Conservation (phyloP, 2,329 filamentous ascomycete genomes). For the Colletotrichum destructivum region DNA sequence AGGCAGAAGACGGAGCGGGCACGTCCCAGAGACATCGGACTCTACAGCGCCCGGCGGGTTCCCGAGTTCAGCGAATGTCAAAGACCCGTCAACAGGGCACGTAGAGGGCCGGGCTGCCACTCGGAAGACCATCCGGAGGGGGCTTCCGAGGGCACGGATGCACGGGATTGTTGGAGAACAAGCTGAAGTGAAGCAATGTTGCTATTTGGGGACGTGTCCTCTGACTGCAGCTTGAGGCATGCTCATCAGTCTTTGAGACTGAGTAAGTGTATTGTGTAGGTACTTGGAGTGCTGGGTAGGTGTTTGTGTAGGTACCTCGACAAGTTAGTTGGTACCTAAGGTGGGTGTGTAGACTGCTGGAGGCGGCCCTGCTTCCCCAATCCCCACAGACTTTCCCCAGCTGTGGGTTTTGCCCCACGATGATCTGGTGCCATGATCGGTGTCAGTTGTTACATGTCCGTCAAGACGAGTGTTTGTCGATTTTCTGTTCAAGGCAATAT, state of each 20-base stretch:
- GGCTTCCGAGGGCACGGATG: conserved; percentile 9
- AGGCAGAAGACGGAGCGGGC: conserved; percentile 4
- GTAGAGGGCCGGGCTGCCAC: conserved; percentile 8
- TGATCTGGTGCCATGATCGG: conserved; percentile 5
- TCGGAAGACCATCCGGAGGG: conserved; percentile 16
- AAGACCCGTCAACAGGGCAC: conserved; percentile 33
- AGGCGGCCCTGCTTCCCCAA: neutral
- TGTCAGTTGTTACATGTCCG: neutral
- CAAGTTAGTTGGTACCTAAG: neutral
- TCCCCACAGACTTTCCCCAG: conserved; percentile 21
- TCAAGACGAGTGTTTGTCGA: neutral
- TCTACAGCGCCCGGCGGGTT: neutral
- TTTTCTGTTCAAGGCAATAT: neutral
- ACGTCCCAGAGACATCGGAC: conserved; percentile 17
- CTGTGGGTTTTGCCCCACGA: conserved; percentile 12
- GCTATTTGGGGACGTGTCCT: conserved; percentile 1
- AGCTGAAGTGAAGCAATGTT: neutral
- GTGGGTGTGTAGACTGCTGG: conserved; percentile 1
- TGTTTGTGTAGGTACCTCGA: too few species aligned
- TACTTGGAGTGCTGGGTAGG: too few species aligned
- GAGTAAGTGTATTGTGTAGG: too few species aligned
- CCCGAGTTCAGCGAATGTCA: conserved; percentile 26
- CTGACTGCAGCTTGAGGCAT: conserved; percentile 1
- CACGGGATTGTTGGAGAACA: conserved; percentile 1
- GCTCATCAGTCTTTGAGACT: neutral